A percentile compares a stretch with the other conserved stretches of the same genome.
phyloP scores from a whole-genome alignment of 441 rosid genomes.

The Erodium texanum region DNA sequence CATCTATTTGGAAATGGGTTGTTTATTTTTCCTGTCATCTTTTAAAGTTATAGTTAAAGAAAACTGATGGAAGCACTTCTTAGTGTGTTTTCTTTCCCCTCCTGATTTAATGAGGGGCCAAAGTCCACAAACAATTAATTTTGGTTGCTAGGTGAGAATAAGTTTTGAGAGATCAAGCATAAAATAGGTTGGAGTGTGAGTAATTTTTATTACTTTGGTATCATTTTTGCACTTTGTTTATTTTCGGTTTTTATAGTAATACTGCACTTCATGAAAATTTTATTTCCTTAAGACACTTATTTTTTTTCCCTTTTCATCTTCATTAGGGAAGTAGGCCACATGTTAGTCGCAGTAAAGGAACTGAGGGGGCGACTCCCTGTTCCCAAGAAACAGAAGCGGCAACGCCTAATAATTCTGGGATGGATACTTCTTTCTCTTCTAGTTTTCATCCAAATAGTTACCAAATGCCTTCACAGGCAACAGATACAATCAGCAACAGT shows the following conservation, averaged over 20 bases:
- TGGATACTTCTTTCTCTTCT: constrained; percentile 49
- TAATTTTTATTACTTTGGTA: neutral
- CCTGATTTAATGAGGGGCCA: neutral
- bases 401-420: constrained; percentile 32
- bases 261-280: neutral
- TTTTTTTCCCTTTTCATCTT: constrained; percentile 9
- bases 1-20: constrained; percentile 1
- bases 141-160: neutral
- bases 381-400: constrained; percentile 40
- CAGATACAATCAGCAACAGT: constrained; percentile 56
- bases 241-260: neutral
- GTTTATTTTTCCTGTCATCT: neutral
- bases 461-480: constrained; percentile 44
- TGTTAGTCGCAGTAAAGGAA: constrained; percentile 39
- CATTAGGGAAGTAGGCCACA: constrained; percentile 54
- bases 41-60: neutral
- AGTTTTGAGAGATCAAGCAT: neutral
- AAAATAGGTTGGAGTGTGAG: neutral
- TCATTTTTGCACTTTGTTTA: neutral
- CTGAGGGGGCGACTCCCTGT: constrained; percentile 32
- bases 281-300: constrained; percentile 1
- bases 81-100: neutral
- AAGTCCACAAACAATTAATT: neutral
- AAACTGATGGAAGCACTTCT: neutral
- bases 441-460: constrained; percentile 35